Percentiles rank a stretch among this genome's conserved stretches.
These are phyloP conservation scores for Apophysomyces variabilis DNA, from an alignment of 371 early-diverging fungal species.

Conservation along the genomic window DNA sequence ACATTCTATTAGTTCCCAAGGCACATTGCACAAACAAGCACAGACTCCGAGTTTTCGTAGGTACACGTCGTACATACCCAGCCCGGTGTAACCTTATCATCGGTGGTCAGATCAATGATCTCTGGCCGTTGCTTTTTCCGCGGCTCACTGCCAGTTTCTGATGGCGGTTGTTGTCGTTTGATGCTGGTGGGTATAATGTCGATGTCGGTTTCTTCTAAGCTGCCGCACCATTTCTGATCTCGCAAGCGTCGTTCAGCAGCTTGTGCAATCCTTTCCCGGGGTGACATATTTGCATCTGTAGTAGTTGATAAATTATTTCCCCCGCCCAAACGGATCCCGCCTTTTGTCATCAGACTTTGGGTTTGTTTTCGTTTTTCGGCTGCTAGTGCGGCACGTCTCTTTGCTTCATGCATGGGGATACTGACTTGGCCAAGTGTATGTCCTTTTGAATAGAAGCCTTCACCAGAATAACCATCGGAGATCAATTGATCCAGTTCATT, in stretches of 20 bases:
- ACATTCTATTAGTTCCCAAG: constrained; percentile 9
- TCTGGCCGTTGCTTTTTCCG: not conserved
- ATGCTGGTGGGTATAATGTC: not conserved
- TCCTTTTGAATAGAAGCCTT: constrained; percentile 54
- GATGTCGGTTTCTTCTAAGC: constrained; percentile 23
- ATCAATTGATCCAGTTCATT: constrained; percentile 57
- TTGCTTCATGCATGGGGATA: constrained; percentile 31
- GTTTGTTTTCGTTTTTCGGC: constrained; percentile 52
- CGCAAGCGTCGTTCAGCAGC: constrained; percentile 59
- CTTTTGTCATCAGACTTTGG: constrained; percentile 47
- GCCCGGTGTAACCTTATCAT: constrained; percentile 10
- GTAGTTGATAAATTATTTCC: constrained; percentile 2
- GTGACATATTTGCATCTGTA: constrained; percentile 20
- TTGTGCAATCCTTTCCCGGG: constrained; percentile 49
- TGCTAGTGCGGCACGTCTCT: constrained; percentile 41
- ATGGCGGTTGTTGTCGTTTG: constrained; percentile 5
- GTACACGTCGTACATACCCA: constrained; percentile 44
- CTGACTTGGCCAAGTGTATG: constrained; percentile 40
- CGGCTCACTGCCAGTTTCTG: not conserved
- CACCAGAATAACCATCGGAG: constrained; percentile 51
- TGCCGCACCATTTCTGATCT: constrained; percentile 67
- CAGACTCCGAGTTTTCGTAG: constrained; percentile 31
- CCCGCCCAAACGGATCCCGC: constrained; percentile 57
- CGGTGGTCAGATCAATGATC: constrained; percentile 8
- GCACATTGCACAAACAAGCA: constrained; percentile 38